Conservation (phyloP, 805 yeast species). For the Allodekkera sacchari region DNA sequence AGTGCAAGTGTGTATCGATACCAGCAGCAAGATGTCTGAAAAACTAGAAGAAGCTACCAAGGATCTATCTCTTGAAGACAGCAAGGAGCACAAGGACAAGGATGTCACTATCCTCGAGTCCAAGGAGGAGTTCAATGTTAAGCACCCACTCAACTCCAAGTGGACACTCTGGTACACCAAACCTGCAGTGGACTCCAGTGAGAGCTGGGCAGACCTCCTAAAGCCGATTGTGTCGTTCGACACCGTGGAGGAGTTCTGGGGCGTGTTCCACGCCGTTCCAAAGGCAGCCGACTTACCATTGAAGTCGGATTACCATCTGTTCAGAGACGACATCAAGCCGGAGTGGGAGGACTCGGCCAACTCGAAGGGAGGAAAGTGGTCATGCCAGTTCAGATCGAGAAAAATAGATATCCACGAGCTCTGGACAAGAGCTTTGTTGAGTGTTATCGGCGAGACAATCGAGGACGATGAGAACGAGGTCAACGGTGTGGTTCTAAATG, state of each 20-base stretch:
- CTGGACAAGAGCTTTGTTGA: slow-evolving; percentile 84
- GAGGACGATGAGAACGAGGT: slow-evolving; percentile 79
- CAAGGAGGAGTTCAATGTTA: slow-evolving; percentile 58
- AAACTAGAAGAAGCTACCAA: slow-evolving; percentile 26
- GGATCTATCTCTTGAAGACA: slow-evolving; percentile 22
- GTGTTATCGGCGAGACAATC: slow-evolving; percentile 92
- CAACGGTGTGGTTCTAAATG: slow-evolving; percentile 87
- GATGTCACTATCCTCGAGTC: slow-evolving; percentile 47
- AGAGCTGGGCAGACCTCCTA: slow-evolving; percentile 86
- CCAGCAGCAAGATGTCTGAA: too few species aligned
- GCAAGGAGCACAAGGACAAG: slow-evolving; percentile 18
- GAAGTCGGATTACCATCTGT: slow-evolving; percentile 90
- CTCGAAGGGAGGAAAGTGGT: slow-evolving; percentile 92
- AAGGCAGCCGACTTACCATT: slow-evolving; percentile 84
- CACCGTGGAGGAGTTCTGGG: slow-evolving; percentile 99
- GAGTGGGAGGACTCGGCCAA: slow-evolving; percentile 97
- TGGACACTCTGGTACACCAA: slow-evolving; percentile 99
- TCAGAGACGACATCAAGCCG: slow-evolving; percentile 89
- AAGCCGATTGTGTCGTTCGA: slow-evolving; percentile 88
- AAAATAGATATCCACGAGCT: slow-evolving; percentile 66
- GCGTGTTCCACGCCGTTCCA: slow-evolving; percentile 89
- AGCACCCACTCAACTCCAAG: slow-evolving; percentile 82
- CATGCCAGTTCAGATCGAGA: slow-evolving; percentile 62
- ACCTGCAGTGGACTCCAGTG: slow-evolving; percentile 71
- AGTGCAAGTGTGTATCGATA: too few species aligned